Evolutionary conservation across 805 yeast species (phyloP).

Genomic region (Kodamaea kaohsiungensis): DNA sequence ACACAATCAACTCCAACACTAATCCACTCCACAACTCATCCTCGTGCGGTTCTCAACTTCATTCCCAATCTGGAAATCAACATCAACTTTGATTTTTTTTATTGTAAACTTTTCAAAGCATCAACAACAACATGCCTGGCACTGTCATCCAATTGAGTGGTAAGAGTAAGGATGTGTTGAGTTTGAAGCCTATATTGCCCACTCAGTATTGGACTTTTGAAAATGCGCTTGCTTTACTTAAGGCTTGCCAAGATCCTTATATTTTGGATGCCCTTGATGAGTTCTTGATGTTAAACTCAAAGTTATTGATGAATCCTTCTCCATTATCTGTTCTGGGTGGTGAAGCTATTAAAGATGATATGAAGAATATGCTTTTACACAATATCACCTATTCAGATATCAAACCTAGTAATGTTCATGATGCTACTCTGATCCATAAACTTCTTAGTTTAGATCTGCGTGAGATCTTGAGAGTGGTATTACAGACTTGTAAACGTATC

Average conservation of each 20-base stretch:
- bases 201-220: conserved; percentile 43
- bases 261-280: conserved; percentile 41
- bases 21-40: not conserved
- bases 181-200: conserved; percentile 34
- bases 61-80: conserved; percentile 20
- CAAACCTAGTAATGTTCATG: conserved; percentile 32
- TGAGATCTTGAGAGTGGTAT: conserved; percentile 52
- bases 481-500: conserved; percentile 38
- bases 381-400: conserved; percentile 39
- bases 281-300: conserved; percentile 34
- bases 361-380: conserved; percentile 40
- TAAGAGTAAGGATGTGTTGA: conserved; percentile 13
- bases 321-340: conserved; percentile 24
- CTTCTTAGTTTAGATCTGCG: conserved; percentile 38
- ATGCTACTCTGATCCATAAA: conserved; percentile 42
- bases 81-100: not conserved
- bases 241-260: conserved; percentile 30
- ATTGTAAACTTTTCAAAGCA: conserved; percentile 4
- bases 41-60: not conserved
- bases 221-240: conserved; percentile 35
- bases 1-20: too few relatives aligned
- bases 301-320: conserved; percentile 29
- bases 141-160: conserved; percentile 8
- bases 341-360: conserved; percentile 3
- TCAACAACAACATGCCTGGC: conserved; percentile 10